These are phyloP conservation scores for Uromyces viciae-fabae DNA, from an alignment of 1,284 basidiomycete species.

Conservation along the genomic window DNA sequence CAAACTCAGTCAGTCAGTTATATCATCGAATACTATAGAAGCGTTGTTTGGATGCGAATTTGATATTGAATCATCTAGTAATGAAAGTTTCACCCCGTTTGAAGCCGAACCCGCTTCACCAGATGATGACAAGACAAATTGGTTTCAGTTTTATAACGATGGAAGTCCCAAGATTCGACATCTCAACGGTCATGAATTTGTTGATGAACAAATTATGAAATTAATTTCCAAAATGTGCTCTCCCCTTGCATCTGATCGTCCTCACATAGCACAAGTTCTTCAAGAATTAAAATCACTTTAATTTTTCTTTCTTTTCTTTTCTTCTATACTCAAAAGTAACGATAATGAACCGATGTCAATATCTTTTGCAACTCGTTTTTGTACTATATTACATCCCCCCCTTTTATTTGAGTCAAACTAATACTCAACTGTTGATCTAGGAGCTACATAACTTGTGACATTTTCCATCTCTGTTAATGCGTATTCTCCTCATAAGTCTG, in stretches of 20 bases:
- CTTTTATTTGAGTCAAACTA: too few species aligned
- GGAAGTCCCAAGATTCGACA: conserved; percentile 10
- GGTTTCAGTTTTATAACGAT: conserved; percentile 1
- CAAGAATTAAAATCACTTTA: not conserved
- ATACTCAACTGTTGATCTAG: too few species aligned
- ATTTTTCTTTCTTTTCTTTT: not conserved
- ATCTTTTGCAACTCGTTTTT: not conserved
- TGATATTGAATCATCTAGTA: not conserved
- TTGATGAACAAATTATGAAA: conserved; percentile 29
- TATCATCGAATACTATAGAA: not conserved
- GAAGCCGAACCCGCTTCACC: not conserved
- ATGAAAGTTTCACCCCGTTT: too few species aligned
- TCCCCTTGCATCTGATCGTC: not conserved
- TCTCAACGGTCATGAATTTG: conserved; percentile 25
- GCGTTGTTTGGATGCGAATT: not conserved
- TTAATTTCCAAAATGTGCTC: conserved; percentile 26
- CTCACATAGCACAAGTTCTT: conserved; percentile 10
- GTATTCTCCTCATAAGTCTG: too few species aligned
- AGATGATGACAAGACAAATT: conserved; percentile 1
- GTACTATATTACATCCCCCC: not conserved
- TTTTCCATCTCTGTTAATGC: too few species aligned
- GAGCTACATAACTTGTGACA: too few species aligned
- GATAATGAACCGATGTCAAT: too few species aligned
- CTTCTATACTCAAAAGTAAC: too few species aligned
- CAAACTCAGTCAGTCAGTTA: not conserved